Percentiles rank a stretch among this genome's conserved stretches.
Conservation (phyloP, 164 flowering plant species). For the Piper betle region DNA sequence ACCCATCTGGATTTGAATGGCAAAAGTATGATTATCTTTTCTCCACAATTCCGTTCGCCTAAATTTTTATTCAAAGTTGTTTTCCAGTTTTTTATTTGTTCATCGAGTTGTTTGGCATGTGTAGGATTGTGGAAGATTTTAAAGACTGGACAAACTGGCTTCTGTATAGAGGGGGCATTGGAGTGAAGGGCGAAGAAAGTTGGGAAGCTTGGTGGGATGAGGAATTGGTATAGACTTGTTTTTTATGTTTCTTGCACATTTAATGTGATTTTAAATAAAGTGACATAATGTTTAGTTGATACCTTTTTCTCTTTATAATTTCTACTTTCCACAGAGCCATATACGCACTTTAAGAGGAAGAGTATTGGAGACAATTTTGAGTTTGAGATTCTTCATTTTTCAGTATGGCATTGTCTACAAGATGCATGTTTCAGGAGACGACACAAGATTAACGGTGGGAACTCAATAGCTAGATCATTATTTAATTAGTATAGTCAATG, state of each 20-base stretch:
- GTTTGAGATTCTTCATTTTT: constrained; percentile 82
- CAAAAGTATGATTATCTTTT: constrained; percentile 59
- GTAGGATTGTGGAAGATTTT: constrained; percentile 88
- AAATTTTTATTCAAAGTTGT: not conserved
- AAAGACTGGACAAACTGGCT: constrained; percentile 99
- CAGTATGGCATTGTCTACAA: constrained; percentile 96
- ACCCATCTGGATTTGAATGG: constrained; percentile 99
- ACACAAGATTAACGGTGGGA: constrained; percentile 66
- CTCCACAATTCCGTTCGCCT: not conserved
- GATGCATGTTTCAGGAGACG: constrained; percentile 45
- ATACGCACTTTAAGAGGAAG: constrained; percentile 72
- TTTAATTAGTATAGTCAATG: not conserved
- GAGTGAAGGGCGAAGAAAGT: constrained; percentile 94
- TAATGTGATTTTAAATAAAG: not conserved
- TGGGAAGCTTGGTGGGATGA: constrained; percentile 99
- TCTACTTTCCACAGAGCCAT: constrained; percentile 37
- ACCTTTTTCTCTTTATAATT: not conserved
- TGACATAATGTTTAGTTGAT: not conserved
- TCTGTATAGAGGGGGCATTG: constrained; percentile 91
- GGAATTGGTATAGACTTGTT: constrained; percentile 49
- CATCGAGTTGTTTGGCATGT: not conserved
- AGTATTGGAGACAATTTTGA: constrained; percentile 74
- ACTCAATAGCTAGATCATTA: not conserved
- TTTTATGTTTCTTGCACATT: not conserved
- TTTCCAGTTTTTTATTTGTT: not conserved